Evolutionary conservation across 306 rosid species (phyloP).

Genomic region (Trifolium pratense): DNA sequence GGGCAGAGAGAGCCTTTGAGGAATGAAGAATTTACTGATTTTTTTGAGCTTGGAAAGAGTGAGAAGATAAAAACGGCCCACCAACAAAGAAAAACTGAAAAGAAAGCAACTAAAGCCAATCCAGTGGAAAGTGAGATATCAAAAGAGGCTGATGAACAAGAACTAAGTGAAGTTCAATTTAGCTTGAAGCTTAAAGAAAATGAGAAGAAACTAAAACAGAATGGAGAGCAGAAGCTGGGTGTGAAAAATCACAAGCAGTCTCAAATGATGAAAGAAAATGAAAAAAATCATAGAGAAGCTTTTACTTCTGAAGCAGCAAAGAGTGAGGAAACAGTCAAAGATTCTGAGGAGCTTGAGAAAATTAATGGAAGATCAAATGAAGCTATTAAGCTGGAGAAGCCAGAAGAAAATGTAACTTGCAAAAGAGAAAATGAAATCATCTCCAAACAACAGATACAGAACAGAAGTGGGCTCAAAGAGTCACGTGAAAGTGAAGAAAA

Average conservation of each 20-base stretch:
- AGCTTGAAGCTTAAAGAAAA: slow-evolving; percentile 45
- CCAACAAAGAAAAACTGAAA: slow-evolving; percentile 47
- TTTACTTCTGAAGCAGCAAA: slow-evolving; percentile 40
- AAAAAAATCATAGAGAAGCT: slow-evolving; percentile 38
- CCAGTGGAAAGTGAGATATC: slow-evolving; percentile 33
- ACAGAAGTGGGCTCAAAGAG: slow-evolving; percentile 46
- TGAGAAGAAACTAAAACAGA: slow-evolving; percentile 44
- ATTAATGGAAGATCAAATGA: slow-evolving; percentile 40
- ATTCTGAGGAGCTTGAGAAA: slow-evolving; percentile 44
- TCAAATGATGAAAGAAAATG: slow-evolving; percentile 46
- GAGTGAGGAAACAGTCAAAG: slow-evolving; percentile 41
- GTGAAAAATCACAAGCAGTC: slow-evolving; percentile 37
- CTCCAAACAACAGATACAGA: slow-evolving; percentile 46
- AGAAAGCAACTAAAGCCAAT: slow-evolving; percentile 40
- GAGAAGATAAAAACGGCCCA: slow-evolving; percentile 44
- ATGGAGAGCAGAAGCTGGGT: slow-evolving; percentile 35
- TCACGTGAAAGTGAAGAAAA: slow-evolving; percentile 46
- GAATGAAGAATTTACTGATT: slow-evolving; percentile 48
- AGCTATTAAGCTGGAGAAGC: slow-evolving; percentile 32
- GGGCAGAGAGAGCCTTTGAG: slow-evolving; percentile 49
- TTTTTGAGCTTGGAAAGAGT: slow-evolving; percentile 45
- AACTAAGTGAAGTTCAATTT: slow-evolving; percentile 47
- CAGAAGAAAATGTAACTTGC: slow-evolving; percentile 19
- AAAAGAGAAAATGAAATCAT: slow-evolving; percentile 46
- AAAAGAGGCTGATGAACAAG: slow-evolving; percentile 43